Base-by-base conservation (phyloP, 345 rosid species). In the Aethionema arabicum region DNA sequence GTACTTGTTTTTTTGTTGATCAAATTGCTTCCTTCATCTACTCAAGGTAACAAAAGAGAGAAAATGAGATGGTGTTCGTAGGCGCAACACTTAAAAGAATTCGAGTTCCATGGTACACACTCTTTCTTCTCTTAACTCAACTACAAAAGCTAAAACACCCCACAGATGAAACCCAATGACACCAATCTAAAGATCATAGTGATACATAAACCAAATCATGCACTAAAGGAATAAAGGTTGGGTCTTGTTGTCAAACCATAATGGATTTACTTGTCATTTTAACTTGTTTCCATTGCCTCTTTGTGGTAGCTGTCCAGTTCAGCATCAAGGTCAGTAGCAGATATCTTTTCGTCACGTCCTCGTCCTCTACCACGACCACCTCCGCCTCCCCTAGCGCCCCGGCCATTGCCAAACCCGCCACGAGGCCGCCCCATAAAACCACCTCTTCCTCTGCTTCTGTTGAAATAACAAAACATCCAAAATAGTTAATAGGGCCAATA, bases 241-340 rank as follows among this genome's bases (percentile, higher is more conserved):
- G 12, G 15, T 43, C 11, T 41, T 8, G 12, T 11, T 6, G 41
- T 7, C 53, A 11, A 48, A 56, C 55, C n/a, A 12, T 8, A 59
- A 45, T 44, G 43, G 38, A 45, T 36, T 42, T 32, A 14, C n/a
- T 29, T 31, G 1, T 8, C 49, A 7, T 43, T 67, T 67, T 58
- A 74, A 48, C 74, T 75, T 44, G 73, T 70, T 50, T 77, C 65
- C 81, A 75, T 82, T 47, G 84, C 83, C 70, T 71, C 76, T 36
- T 65, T 53, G 63, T 73, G 86, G 66, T 85, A 85, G 56, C 73
- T 82, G 57, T 84, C 87, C 79, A 82, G 50, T 42, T 78, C 83
- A 45, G 84, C 82, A 74, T 84, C 84, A 55, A 85, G 92, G 66
- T 76, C 80, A 35, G 80, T 85, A 5, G 79, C 77, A 31, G 96